Evolutionary conservation across 2,329 filamentous ascomycete species (phyloP).

Genomic region (Talaromyces sp.): DNA sequence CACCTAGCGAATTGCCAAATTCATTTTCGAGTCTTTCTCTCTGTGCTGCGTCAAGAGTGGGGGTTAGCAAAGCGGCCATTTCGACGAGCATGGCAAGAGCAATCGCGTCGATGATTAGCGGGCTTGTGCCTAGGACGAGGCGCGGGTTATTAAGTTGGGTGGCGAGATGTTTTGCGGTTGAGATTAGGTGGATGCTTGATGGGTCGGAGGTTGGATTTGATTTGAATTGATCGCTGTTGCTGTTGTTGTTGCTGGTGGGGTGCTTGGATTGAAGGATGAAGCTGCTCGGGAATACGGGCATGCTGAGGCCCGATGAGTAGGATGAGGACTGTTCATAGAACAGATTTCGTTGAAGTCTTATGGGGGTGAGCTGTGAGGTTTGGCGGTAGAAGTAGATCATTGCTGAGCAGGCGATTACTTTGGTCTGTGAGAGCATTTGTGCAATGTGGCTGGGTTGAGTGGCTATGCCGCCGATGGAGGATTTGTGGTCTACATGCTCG

Average conservation of each 20-base stretch:
- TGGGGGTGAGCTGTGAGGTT: conserved; percentile 49
- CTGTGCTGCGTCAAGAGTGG: neutral
- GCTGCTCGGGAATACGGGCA: conserved; percentile 1
- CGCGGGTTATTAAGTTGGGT: conserved; percentile 12
- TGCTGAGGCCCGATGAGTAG: neutral
- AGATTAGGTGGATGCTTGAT: conserved; percentile 1
- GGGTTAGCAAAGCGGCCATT: conserved; percentile 59
- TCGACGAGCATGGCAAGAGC: conserved; percentile 68
- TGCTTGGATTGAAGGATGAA: conserved; percentile 4
- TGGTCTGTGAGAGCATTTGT: neutral
- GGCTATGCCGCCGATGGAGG: neutral
- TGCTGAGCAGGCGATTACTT: conserved; percentile 22
- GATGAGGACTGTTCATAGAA: neutral
- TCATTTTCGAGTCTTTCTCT: conserved; percentile 2
- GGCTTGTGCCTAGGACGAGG: conserved; percentile 11
- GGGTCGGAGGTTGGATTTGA: neutral
- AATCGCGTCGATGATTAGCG: conserved; percentile 42
- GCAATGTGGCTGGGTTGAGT: neutral
- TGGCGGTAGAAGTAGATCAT: conserved; percentile 71
- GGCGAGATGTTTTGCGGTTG: conserved; percentile 20
- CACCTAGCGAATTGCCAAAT: conserved; percentile 12
- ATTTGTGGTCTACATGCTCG: conserved; percentile 1
- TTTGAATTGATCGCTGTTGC: neutral
- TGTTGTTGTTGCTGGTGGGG: neutral
- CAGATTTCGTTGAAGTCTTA: conserved; percentile 2